phyloP scores from a whole-genome alignment of 495 filamentous ascomycete species.

The Penicillium cataractarum region DNA sequence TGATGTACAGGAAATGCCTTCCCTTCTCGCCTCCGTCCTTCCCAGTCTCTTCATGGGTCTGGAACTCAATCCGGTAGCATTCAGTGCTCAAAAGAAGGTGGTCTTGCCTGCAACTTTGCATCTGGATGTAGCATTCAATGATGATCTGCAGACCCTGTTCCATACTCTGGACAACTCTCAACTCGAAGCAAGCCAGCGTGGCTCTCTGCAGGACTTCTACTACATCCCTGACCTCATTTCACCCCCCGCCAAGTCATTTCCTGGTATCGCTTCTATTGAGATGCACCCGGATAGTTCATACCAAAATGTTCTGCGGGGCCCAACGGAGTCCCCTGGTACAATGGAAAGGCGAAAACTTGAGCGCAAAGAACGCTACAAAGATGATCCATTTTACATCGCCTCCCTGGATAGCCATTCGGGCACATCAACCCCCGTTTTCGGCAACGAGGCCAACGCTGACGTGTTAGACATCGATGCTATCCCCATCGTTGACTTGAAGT shows the following conservation, averaged over 20 bases:
- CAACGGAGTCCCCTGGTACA: constrained; percentile 65
- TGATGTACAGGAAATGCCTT: constrained; percentile 70
- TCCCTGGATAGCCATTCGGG: constrained; percentile 51
- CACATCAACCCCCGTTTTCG: constrained; percentile 71
- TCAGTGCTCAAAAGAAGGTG: constrained; percentile 82
- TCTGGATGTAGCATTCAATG: constrained; percentile 79
- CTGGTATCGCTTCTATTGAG: constrained; percentile 20
- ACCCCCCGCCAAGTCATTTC: constrained; percentile 37
- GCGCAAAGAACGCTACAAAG: constrained; percentile 75
- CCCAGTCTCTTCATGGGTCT: constrained; percentile 82
- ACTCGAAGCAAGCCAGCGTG: constrained; percentile 6
- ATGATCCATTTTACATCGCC: constrained; percentile 95
- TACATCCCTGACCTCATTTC: constrained; percentile 45
- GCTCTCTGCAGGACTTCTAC: constrained; percentile 70
- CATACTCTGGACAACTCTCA: constrained; percentile 13
- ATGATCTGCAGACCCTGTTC: constrained; percentile 67
- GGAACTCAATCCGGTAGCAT: constrained; percentile 89
- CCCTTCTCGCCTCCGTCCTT: constrained; percentile 84
- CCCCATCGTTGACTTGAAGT: constrained; percentile 87
- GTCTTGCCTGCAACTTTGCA: constrained; percentile 73
- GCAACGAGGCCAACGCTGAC: constrained; percentile 67
- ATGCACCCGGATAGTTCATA: constrained; percentile 55
- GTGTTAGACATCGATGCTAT: constrained; percentile 90
- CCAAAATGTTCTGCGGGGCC: constrained; percentile 60
- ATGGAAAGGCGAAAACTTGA: constrained; percentile 66